A percentile compares a stretch with the other conserved stretches of the same genome.
phyloP scores from a whole-genome alignment of 1,284 basidiomycete genomes.

The Phlebopus sp. region DNA sequence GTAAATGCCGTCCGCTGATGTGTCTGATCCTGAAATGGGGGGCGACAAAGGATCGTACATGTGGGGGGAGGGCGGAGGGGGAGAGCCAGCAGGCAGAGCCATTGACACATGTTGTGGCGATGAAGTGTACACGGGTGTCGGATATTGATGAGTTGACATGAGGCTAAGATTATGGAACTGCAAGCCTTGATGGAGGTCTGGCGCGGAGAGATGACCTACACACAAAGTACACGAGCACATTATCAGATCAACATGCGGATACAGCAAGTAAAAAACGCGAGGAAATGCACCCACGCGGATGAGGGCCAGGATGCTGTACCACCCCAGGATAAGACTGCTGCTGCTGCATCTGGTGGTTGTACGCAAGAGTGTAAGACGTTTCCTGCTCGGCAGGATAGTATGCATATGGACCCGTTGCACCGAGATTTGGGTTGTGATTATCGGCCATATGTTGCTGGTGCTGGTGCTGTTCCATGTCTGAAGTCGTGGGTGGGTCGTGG shows the following conservation, averaged over 20 bases:
- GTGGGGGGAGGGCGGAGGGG: slow-evolving; percentile 72
- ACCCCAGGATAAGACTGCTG: slow-evolving; percentile 38
- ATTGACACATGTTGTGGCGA: slow-evolving; percentile 53
- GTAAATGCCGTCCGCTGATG: slow-evolving; percentile 74
- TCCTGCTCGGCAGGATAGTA: slow-evolving; percentile 42
- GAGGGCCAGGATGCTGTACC: slow-evolving; percentile 42
- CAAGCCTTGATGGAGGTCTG: slow-evolving; percentile 49
- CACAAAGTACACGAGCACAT: slow-evolving; percentile 46
- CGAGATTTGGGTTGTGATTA: slow-evolving; percentile 40
- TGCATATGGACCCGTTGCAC: slow-evolving; percentile 35
- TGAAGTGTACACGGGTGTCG: slow-evolving; percentile 46
- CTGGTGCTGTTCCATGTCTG: slow-evolving; percentile 39
- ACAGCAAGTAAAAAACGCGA: slow-evolving; percentile 38
- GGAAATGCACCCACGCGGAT: slow-evolving; percentile 54
- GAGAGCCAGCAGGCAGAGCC: slow-evolving; percentile 48
- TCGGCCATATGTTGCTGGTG: slow-evolving; percentile 41
- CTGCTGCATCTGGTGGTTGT: slow-evolving; percentile 38
- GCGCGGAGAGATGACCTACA: slow-evolving; percentile 54
- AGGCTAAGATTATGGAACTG: slow-evolving; percentile 52
- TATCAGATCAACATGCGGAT: slow-evolving; percentile 55
- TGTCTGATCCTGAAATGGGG: slow-evolving; percentile 81
- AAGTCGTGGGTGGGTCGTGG: slow-evolving; percentile 36
- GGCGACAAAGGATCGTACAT: slow-evolving; percentile 79
- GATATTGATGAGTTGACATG: slow-evolving; percentile 46
- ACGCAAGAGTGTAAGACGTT: slow-evolving; percentile 39